Evolutionary conservation across 177 flowering plant species (phyloP), one percentile per base, ranked within the genome.

Genomic region (Tripterygium wilfordii): DNA sequence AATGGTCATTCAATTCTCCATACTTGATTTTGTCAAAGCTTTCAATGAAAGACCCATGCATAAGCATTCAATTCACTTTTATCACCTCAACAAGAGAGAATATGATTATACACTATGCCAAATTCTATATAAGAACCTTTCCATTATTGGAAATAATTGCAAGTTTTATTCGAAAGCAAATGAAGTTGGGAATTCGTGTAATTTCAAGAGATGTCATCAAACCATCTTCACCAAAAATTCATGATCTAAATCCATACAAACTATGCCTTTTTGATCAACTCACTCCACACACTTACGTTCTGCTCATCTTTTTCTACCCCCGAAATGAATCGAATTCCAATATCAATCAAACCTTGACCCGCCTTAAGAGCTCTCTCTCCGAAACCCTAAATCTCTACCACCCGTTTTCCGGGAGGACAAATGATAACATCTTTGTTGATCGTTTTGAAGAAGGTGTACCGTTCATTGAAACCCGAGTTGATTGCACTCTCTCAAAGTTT

Each of bases 211-310:
- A 49, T 5, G 25, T 19, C 1, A 36, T 49, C 42, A 35, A 36
- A 39, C 54, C 54, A 23, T 51, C 44, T 19, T 4, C 42, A 6
- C 3, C 35, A n/a, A n/a, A n/a, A 12, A 19, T 38, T 17, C 41
- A 36, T 14, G 24, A 39, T 26, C 24, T 17, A 1, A 9, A 39
- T 17, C 33, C 54, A 14, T 27, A 24, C 17, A 38, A 40, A 2
- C 35, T 51, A 12, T 37, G 29, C 14, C 22, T 51, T 24, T 17
- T 38, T 7, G 54, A 51, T 36, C 54, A 51, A 15, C 36, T 51
- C 12, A 38, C 45, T 22, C 54, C 54, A 1, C 5, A 1, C 2
- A 16, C 17, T 39, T 38, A 51, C 36, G 13, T 24, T 10, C 26
- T 21, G 2, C 10, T 51, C 17, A 10, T 51, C 10, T 10, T 38